Evolutionary conservation across 2,329 filamentous ascomycete genomes (phyloP).

Genomic region (Pseudocercospora crystallina): DNA sequence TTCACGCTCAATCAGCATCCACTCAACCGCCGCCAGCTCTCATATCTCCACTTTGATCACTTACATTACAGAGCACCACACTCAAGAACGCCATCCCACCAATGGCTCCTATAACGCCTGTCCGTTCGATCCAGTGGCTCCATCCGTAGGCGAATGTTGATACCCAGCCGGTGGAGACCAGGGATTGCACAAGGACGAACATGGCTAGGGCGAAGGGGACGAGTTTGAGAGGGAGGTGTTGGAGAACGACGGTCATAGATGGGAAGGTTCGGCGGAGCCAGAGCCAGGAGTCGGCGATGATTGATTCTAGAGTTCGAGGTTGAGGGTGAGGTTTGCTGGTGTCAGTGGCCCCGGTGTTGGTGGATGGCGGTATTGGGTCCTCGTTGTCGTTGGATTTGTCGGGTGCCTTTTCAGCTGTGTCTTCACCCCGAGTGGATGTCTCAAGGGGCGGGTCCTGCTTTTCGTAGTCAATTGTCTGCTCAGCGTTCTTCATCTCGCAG

Average conservation of each 20-base stretch:
- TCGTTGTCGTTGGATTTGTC: background rate
- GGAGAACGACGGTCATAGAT: slow-evolving; percentile 63
- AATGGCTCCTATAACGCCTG: slow-evolving; percentile 66
- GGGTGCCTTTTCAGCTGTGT: background rate
- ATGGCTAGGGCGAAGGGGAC: slow-evolving; percentile 72
- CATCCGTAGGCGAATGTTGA: slow-evolving; percentile 71
- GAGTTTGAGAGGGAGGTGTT: slow-evolving; percentile 65
- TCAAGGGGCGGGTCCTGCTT: background rate
- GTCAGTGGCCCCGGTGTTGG: background rate
- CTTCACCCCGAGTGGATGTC: background rate
- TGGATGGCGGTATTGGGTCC: background rate
- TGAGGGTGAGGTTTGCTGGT: background rate
- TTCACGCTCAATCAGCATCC: background rate
- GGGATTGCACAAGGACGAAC: slow-evolving; percentile 71
- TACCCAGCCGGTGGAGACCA: slow-evolving; percentile 74
- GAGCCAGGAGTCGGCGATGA: slow-evolving; percentile 36
- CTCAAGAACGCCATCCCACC: slow-evolving; percentile 73
- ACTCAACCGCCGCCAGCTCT: background rate
- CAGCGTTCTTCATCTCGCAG: background rate
- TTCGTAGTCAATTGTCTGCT: background rate
- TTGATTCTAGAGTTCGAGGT: background rate
- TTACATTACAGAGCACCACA: slow-evolving; percentile 61
- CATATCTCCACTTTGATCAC: slow-evolving; percentile 59
- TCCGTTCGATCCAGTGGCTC: slow-evolving; percentile 70
- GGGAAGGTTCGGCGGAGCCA: slow-evolving; percentile 71